These are phyloP conservation scores for Zygosaccharomyces sapae DNA, from an alignment of 1,139 yeast genomes.

Conservation along the genomic window DNA sequence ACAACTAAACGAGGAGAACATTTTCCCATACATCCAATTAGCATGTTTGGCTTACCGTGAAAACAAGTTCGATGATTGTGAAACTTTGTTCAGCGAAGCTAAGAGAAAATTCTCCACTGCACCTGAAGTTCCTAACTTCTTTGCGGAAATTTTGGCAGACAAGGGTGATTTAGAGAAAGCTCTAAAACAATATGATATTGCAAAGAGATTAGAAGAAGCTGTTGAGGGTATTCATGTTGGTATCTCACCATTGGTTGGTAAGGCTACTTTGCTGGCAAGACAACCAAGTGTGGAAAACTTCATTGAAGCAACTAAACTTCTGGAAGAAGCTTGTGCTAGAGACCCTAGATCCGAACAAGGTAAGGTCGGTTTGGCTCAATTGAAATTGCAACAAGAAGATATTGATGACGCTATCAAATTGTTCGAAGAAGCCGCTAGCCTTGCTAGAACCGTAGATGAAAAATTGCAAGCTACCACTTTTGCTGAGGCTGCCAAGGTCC, in stretches of 20 bases:
- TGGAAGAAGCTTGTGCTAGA: constrained; percentile 70
- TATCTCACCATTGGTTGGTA: constrained; percentile 85
- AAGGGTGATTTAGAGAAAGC: constrained; percentile 71
- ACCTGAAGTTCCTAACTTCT: constrained; percentile 91
- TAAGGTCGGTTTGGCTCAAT: constrained; percentile 83
- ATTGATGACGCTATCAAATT: constrained; percentile 75
- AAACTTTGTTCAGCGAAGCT: constrained; percentile 68
- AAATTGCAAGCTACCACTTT: constrained; percentile 87
- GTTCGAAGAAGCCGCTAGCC: constrained; percentile 76
- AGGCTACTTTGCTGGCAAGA: constrained; percentile 71
- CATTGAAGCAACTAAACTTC: constrained; percentile 60
- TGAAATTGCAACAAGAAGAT: constrained; percentile 77
- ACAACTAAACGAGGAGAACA: constrained; percentile 67
- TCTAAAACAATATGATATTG: constrained; percentile 76
- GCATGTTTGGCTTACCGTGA: constrained; percentile 90
- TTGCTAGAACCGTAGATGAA: constrained; percentile 82
- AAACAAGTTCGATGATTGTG: constrained; percentile 58
- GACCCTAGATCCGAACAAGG: constrained; percentile 92
- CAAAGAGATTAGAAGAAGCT: constrained; percentile 70
- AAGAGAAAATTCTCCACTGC: constrained; percentile 75
- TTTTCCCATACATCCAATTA: constrained; percentile 83
- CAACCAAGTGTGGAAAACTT: constrained; percentile 50
- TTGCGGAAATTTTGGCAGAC: constrained; percentile 90
- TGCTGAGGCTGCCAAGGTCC: constrained; percentile 88
- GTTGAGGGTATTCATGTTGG: constrained; percentile 58